phyloP scores from a whole-genome alignment of 371 early-diverging fungal genomes.

The Choanephora cucurbitarum region DNA sequence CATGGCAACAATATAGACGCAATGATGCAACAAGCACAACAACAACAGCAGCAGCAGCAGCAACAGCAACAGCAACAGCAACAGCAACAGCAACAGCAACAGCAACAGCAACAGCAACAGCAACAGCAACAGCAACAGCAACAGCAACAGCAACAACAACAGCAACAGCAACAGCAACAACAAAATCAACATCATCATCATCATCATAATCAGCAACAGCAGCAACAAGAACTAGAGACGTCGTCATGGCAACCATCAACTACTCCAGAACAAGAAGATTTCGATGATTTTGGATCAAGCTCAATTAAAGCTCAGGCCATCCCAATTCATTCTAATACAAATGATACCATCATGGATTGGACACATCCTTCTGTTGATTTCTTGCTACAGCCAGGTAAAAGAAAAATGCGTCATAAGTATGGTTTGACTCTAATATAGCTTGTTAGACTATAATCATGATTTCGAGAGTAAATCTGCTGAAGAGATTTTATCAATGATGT shows the following conservation, averaged over 20 bases:
- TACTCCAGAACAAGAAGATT: constrained; percentile 25
- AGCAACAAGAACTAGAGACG: neutral
- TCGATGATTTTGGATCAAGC: constrained; percentile 9
- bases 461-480: constrained; percentile 13
- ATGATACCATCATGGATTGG: constrained; percentile 22
- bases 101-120: constrained; percentile 7
- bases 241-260: constrained; percentile 13
- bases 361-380: constrained; percentile 19
- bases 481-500: constrained; percentile 11
- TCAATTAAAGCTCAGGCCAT: neutral
- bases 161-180: neutral
- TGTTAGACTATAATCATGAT: no score
- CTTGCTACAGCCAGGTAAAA: constrained; percentile 16
- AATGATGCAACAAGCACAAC: constrained; percentile 13
- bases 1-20: constrained; percentile 3
- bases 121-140: constrained; percentile 6
- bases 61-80: neutral
- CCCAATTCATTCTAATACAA: neutral
- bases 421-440: no score
- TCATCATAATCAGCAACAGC: constrained; percentile 6
- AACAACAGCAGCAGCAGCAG: constrained; percentile 6
- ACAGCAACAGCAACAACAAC: neutral
- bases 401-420: no score
- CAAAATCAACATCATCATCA: constrained; percentile 8
- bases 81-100: neutral